Conservation (phyloP, 805 yeast species). For the Dipodascus albidus region DNA sequence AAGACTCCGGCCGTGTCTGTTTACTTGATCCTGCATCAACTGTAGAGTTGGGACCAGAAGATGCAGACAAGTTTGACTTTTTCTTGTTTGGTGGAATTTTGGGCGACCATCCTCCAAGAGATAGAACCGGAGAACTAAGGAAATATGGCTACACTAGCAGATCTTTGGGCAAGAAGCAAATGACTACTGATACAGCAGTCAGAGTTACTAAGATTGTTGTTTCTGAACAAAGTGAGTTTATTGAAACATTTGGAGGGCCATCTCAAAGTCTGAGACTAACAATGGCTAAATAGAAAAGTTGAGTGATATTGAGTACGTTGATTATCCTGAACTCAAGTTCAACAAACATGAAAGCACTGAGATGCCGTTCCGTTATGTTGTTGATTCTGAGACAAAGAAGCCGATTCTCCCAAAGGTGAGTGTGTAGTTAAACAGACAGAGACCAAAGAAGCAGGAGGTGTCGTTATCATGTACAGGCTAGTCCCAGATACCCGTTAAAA, state of each 20-base stretch:
- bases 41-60: constrained; percentile 61
- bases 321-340: constrained; percentile 88
- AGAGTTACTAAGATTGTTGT: constrained; percentile 78
- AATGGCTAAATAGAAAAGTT: constrained; percentile 28
- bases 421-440: not conserved
- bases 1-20: constrained; percentile 45
- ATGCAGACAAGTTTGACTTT: constrained; percentile 57
- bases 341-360: constrained; percentile 85
- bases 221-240: constrained; percentile 32
- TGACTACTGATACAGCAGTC: constrained; percentile 97
- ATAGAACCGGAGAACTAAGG: constrained; percentile 84
- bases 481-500: too few species aligned
- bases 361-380: constrained; percentile 92
- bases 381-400: constrained; percentile 39
- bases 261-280: constrained; percentile 7
- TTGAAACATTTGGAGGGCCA: not conserved
- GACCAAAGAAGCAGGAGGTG: too few species aligned
- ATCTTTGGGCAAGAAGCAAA: constrained; percentile 77
- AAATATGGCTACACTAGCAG: constrained; percentile 81
- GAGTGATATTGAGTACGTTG: constrained; percentile 72
- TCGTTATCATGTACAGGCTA: too few species aligned
- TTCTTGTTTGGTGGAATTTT: constrained; percentile 94
- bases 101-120: constrained; percentile 81
- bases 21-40: constrained; percentile 82
- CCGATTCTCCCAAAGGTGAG: constrained; percentile 69